A percentile compares a stretch with the other conserved stretches of the same genome.
phyloP scores from a whole-genome alignment of 2,329 filamentous ascomycete genomes.

The Ceratocystis ficicola region DNA sequence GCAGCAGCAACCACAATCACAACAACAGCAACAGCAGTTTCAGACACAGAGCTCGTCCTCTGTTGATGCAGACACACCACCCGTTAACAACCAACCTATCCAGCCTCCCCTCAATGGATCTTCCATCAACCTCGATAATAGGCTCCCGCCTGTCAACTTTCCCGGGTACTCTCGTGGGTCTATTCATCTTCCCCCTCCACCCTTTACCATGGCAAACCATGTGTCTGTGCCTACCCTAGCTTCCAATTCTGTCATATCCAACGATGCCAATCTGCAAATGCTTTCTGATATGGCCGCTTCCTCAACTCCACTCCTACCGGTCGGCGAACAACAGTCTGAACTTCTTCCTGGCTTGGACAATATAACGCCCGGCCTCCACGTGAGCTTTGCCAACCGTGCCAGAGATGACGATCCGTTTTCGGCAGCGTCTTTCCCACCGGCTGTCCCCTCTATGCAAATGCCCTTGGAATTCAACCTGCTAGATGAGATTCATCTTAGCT shows the following conservation, averaged over 20 bases:
- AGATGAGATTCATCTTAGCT: slow-evolving; percentile 11
- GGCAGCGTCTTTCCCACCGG: slow-evolving; percentile 3
- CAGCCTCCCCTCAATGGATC: slow-evolving; percentile 8
- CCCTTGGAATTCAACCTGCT: slow-evolving; percentile 20
- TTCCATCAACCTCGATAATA: slow-evolving; percentile 13
- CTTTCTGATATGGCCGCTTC: slow-evolving; percentile 17
- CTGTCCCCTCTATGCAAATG: slow-evolving; percentile 27
- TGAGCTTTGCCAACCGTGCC: slow-evolving; percentile 3
- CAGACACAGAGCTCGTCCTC: not conserved
- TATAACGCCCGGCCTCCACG: slow-evolving; percentile 8
- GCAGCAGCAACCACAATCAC: not conserved
- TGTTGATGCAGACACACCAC: not conserved
- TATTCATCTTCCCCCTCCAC: slow-evolving; percentile 7
- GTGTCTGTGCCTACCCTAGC: slow-evolving; percentile 13
- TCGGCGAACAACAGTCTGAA: slow-evolving; percentile 4
- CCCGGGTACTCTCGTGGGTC: not conserved
- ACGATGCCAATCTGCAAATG: slow-evolving; percentile 15
- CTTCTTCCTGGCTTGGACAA: slow-evolving; percentile 15
- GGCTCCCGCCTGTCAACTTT: slow-evolving; percentile 7
- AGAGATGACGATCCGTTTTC: slow-evolving; percentile 9
- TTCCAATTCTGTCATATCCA: slow-evolving; percentile 7
- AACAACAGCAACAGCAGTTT: slow-evolving; percentile 8
- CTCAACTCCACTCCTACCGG: slow-evolving; percentile 10
- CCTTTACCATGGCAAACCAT: slow-evolving; percentile 14
- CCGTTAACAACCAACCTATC: slow-evolving; percentile 2